Conservation (phyloP, 768 basidiomycete genomes). For the Gloeophyllum trabeum region DNA sequence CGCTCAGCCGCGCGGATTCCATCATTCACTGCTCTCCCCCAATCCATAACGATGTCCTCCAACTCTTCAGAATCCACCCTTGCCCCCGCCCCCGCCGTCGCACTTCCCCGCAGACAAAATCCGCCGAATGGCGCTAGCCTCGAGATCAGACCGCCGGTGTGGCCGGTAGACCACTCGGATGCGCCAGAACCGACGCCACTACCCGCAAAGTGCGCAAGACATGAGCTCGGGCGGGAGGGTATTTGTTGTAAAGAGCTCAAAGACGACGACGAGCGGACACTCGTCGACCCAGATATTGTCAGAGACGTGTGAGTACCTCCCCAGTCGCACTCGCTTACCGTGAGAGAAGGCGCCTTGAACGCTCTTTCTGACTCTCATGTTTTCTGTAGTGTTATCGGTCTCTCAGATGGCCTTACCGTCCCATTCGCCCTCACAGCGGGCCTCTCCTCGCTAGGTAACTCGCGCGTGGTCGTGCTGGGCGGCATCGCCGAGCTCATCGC, state of each 20-base stretch:
- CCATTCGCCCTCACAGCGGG: slow-evolving; percentile 89
- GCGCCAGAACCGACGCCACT: slow-evolving; percentile 31
- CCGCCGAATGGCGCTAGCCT: too few relatives aligned
- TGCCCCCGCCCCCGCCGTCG: too few relatives aligned
- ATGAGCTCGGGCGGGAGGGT: slow-evolving; percentile 39
- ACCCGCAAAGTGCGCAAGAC: slow-evolving; percentile 45
- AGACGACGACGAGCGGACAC: slow-evolving; percentile 63
- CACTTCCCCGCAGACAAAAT: too few relatives aligned
- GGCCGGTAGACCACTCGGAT: slow-evolving; percentile 43
- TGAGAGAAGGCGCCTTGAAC: background rate
- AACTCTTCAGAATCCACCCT: too few relatives aligned
- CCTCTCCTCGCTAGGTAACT: slow-evolving; percentile 80
- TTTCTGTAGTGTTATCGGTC: slow-evolving; percentile 65
- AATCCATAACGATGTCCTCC: too few relatives aligned
- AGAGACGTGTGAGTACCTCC: slow-evolving; percentile 74
- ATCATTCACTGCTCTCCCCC: too few relatives aligned
- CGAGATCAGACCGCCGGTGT: slow-evolving; percentile 49
- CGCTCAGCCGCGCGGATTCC: too few relatives aligned
- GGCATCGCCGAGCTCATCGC: slow-evolving; percentile 95
- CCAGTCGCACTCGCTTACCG: background rate
- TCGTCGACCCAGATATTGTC: slow-evolving; percentile 80
- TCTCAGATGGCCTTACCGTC: slow-evolving; percentile 83
- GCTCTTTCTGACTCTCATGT: slow-evolving; percentile 2
- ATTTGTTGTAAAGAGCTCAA: slow-evolving; percentile 87
- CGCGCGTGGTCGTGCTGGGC: slow-evolving; percentile 85